These are phyloP conservation scores for Aspergillus ustus DNA, from an alignment of 2,329 filamentous ascomycete species.

Conservation along the genomic window DNA sequence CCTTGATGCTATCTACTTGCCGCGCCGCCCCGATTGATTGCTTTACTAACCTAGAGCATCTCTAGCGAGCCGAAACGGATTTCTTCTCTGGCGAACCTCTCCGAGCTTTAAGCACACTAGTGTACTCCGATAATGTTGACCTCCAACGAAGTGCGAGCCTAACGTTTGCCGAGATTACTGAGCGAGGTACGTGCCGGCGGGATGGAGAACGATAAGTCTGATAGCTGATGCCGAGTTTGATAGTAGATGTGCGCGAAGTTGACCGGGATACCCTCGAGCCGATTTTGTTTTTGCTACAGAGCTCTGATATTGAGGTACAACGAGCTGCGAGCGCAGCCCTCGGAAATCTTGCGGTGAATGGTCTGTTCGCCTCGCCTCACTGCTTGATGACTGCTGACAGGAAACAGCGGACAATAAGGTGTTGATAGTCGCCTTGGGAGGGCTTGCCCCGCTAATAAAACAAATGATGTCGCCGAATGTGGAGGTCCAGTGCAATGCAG, in stretches of 20 bases:
- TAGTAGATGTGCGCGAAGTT: constrained; percentile 89
- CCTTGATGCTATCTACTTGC: constrained; percentile 6
- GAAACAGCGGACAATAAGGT: constrained; percentile 94
- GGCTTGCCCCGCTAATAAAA: constrained; percentile 86
- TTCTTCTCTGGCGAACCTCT: constrained; percentile 98
- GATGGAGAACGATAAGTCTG: neutral
- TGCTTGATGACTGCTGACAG: constrained; percentile 48
- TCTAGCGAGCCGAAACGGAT: constrained; percentile 89
- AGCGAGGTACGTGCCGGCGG: constrained; percentile 70
- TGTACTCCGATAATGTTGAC: constrained; percentile 98
- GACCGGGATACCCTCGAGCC: constrained; percentile 93
- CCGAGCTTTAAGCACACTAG: constrained; percentile 88
- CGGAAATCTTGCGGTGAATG: constrained; percentile 95
- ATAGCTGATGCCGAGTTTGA: neutral
- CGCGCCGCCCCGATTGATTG: neutral
- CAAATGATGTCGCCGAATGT: constrained; percentile 99
- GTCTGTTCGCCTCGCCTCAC: constrained; percentile 53
- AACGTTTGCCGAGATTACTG: constrained; percentile 98
- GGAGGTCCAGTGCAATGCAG: constrained; percentile 98
- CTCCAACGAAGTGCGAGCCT: constrained; percentile 95
- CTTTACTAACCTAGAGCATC: constrained; percentile 26
- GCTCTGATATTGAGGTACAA: constrained; percentile 95
- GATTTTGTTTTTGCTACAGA: constrained; percentile 93
- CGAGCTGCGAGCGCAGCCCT: constrained; percentile 93
- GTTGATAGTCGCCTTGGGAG: constrained; percentile 88